Conservation (phyloP, 202 grass and related monocot species). For the Alloteropsis angusta region DNA sequence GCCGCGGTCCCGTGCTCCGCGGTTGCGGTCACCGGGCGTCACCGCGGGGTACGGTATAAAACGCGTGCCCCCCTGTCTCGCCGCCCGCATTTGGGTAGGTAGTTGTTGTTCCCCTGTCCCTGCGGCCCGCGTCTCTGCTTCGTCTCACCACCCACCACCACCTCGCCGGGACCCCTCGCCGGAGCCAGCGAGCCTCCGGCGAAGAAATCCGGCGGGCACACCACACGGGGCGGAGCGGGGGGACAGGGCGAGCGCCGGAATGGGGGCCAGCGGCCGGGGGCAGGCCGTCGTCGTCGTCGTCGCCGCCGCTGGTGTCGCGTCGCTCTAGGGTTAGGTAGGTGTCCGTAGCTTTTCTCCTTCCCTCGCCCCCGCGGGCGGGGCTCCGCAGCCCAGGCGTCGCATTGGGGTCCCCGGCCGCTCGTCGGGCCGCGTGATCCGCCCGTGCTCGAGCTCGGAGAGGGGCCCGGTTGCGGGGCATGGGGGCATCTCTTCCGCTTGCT, state of each 20-base stretch:
- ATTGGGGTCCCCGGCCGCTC: background rate
- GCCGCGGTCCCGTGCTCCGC: slow-evolving; percentile 39
- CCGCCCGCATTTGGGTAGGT: slow-evolving; percentile 7
- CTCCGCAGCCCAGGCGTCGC: background rate
- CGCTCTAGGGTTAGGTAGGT: slow-evolving; percentile 45
- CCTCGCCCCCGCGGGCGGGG: background rate
- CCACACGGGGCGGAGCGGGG: slow-evolving; percentile 15
- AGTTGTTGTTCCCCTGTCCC: background rate
- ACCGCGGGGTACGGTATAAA: slow-evolving; percentile 13
- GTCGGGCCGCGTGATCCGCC: slow-evolving; percentile 21
- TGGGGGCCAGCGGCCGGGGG: slow-evolving; percentile 12
- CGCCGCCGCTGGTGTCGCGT: slow-evolving; percentile 16
- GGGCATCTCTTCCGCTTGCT: background rate
- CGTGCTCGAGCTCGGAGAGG: slow-evolving; percentile 10
- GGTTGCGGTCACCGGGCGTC: slow-evolving; percentile 28
- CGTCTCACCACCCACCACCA: slow-evolving; percentile 33
- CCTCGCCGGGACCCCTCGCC: slow-evolving; percentile 34
- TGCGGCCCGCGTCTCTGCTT: slow-evolving; percentile 14
- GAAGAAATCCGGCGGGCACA: slow-evolving; percentile 31
- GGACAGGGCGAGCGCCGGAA: slow-evolving; percentile 10
- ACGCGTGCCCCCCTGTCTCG: background rate
- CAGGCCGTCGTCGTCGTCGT: background rate
- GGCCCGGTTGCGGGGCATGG: slow-evolving; percentile 2
- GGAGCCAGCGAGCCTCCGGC: slow-evolving; percentile 25
- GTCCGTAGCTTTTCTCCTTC: slow-evolving; percentile 19